phyloP scores from a whole-genome alignment of 768 basidiomycete species.

The Atractiella rhizophila region DNA sequence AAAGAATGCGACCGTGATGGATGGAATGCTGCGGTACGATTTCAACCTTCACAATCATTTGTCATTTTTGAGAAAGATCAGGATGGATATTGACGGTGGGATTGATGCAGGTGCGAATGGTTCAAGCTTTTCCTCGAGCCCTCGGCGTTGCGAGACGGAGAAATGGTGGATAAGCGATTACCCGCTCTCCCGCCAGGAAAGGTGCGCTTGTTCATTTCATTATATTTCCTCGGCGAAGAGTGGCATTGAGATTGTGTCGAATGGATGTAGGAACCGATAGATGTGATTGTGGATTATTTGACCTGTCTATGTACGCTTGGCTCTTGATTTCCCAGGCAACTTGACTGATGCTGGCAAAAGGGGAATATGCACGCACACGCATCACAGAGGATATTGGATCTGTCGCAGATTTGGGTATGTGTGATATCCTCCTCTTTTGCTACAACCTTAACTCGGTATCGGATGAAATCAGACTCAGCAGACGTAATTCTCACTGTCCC shows the following conservation, averaged over 20 bases:
- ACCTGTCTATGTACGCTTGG: conserved; percentile 60
- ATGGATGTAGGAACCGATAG: conserved; percentile 40
- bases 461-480: conserved; percentile 35
- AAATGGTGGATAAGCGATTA: conserved; percentile 50
- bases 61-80: too few species aligned
- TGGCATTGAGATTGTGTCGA: too few species aligned
- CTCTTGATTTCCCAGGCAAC: too few species aligned
- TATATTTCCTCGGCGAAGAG: too few species aligned
- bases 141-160: conserved; percentile 41
- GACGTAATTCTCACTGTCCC: conserved; percentile 70
- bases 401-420: conserved; percentile 56
- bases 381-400: conserved; percentile 68
- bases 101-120: conserved; percentile 20
- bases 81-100: too few species aligned
- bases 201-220: too few species aligned
- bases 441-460: background rate
- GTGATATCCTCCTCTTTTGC: background rate
- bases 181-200: conserved; percentile 60
- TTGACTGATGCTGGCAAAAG: too few species aligned
- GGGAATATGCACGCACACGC: conserved; percentile 60
- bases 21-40: conserved; percentile 37
- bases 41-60: too few species aligned
- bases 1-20: conserved; percentile 46
- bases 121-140: conserved; percentile 77
- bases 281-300: conserved; percentile 62